Evolutionary conservation across 2,329 filamentous ascomycete species (phyloP).

Genomic region (Orbilia ellipsospora): DNA sequence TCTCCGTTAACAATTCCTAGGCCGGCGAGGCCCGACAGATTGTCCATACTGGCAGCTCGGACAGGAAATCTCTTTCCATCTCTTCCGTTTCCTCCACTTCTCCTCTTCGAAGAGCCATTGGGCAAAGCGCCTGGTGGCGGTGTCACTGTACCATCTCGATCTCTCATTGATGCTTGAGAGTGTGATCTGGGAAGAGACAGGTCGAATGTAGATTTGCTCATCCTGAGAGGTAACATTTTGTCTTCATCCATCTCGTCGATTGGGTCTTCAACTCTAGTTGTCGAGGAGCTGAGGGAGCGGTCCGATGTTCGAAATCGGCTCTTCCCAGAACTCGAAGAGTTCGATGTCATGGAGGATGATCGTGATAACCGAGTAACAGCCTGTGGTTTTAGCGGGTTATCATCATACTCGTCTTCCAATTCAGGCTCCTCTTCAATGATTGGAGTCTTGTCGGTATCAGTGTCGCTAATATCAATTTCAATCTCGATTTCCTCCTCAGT

Average conservation of each 20-base stretch:
- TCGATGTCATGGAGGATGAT: constrained; percentile 51
- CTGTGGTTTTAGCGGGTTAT: constrained; percentile 43
- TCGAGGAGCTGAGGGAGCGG: constrained; percentile 43
- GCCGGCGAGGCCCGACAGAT: constrained; percentile 33
- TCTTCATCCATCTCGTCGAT: constrained; percentile 52
- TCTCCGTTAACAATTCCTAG: constrained; percentile 22
- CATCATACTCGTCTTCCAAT: constrained; percentile 47
- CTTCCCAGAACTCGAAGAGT: constrained; percentile 46
- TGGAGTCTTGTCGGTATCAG: constrained; percentile 52
- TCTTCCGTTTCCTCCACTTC: constrained; percentile 49
- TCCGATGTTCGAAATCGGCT: constrained; percentile 46
- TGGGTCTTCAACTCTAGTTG: constrained; percentile 44
- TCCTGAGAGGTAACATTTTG: constrained; percentile 47
- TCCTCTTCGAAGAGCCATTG: constrained; percentile 22
- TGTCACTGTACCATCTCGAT: constrained; percentile 42
- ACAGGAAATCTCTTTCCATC: constrained; percentile 53
- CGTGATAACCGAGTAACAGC: constrained; percentile 42
- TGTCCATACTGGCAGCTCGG: constrained; percentile 53
- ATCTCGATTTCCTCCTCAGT: constrained; percentile 52
- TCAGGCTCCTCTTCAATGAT: constrained; percentile 52
- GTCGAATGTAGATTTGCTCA: constrained; percentile 48
- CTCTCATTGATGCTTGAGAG: constrained; percentile 46
- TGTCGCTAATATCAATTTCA: constrained; percentile 54
- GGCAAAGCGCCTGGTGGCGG: constrained; percentile 34
- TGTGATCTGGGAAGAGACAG: constrained; percentile 35